Conservation (phyloP, 306 rosid genomes). For the Acacia crassicarpa region DNA sequence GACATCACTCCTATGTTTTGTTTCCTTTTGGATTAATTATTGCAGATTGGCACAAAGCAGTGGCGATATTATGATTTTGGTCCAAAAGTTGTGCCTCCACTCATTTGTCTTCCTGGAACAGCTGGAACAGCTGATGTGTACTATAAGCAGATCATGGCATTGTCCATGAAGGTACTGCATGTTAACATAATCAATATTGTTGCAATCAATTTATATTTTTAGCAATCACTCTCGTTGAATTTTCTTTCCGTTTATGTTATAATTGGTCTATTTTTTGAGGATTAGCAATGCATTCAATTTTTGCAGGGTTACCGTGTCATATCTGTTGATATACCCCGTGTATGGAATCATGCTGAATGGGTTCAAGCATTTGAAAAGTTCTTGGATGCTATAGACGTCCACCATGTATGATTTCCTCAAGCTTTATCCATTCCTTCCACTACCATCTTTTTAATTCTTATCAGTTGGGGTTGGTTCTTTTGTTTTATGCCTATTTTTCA, state of each 20-base stretch:
- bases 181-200: not conserved
- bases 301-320: conserved; percentile 93
- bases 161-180: conserved; percentile 78
- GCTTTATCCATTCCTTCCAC: conserved; percentile 15
- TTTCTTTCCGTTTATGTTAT: not conserved
- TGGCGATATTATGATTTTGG: conserved; percentile 99
- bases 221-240: not conserved
- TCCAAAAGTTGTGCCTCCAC: conserved; percentile 93
- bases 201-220: conserved; percentile 10
- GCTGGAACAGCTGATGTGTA: conserved; percentile 97
- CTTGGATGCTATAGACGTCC: conserved; percentile 98
- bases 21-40: not conserved
- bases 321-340: conserved; percentile 93
- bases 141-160: conserved; percentile 93
- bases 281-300: conserved; percentile 16
- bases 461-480: conserved; percentile 25
- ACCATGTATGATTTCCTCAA: conserved; percentile 66
- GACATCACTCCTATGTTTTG: not conserved
- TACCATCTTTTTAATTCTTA: conserved; percentile 12
- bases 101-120: conserved; percentile 95
- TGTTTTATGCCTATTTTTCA: conserved; percentile 6
- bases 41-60: conserved; percentile 91
- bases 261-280: not conserved
- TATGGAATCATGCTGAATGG: conserved; percentile 95
- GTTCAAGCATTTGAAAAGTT: conserved; percentile 95